Conservation (phyloP, 1,284 basidiomycete species). For the Melampsora abietis-canadensis region DNA sequence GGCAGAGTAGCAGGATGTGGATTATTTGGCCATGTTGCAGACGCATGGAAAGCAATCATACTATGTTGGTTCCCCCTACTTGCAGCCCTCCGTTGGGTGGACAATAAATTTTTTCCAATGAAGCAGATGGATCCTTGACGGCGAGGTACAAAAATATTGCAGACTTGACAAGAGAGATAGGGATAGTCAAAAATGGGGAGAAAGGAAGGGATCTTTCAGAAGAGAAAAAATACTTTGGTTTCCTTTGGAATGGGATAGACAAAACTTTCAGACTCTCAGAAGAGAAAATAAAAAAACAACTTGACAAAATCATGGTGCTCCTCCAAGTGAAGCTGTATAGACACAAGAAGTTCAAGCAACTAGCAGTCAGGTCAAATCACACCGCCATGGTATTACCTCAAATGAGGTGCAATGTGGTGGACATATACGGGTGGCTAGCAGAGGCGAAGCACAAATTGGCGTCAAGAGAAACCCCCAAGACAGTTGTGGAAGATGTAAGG, state of each 20-base stretch:
- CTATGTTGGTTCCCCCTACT: background rate
- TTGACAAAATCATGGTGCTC: background rate
- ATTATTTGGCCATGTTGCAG: background rate
- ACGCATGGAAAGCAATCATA: background rate
- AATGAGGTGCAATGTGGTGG: background rate
- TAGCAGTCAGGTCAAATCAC: background rate
- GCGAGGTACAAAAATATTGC: background rate
- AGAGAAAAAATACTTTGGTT: background rate
- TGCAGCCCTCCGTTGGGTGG: background rate
- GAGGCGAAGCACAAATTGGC: background rate
- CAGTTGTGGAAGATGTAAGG: background rate
- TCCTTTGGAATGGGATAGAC: background rate
- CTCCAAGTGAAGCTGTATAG: background rate
- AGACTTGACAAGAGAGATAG: background rate
- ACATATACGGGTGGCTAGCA: background rate
- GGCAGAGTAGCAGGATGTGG: slow-evolving; percentile 13
- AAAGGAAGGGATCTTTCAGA: background rate
- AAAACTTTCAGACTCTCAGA: background rate
- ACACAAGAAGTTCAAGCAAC: background rate
- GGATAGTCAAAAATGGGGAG: background rate
- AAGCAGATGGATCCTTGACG: too few species aligned
- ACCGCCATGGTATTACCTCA: background rate
- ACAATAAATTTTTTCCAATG: background rate
- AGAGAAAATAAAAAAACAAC: background rate
- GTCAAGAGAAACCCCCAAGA: background rate